Percentiles rank a stretch among this genome's conserved stretches.
phyloP scores from a whole-genome alignment of 306 rosid species.

The Quercus variabilis region DNA sequence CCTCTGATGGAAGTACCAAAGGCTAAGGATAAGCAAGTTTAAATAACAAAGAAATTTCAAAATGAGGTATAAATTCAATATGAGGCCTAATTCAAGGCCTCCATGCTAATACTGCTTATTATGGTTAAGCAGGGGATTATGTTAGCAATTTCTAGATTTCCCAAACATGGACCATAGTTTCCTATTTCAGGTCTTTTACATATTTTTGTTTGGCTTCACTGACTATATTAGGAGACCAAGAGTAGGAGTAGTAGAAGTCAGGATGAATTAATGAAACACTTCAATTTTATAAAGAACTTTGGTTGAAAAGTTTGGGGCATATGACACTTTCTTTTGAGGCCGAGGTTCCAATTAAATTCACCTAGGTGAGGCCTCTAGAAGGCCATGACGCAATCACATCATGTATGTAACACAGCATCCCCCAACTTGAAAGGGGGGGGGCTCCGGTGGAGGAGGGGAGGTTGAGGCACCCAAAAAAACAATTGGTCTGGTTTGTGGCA shows the following conservation, averaged over 20 bases:
- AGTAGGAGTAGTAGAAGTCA: background rate
- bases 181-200: background rate
- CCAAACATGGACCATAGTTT: background rate
- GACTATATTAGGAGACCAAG: background rate
- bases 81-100: background rate
- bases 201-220: background rate
- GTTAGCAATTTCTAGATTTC: too few relatives aligned
- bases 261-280: background rate
- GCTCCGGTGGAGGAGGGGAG: too few relatives aligned
- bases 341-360: background rate
- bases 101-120: background rate
- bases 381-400: background rate
- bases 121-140: too few relatives aligned
- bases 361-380: background rate
- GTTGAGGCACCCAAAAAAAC: background rate
- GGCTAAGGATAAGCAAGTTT: background rate
- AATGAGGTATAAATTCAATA: background rate
- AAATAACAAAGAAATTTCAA: background rate
- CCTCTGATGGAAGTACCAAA: background rate
- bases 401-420: too few relatives aligned
- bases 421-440: too few relatives aligned
- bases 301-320: background rate
- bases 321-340: background rate
- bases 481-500: background rate
- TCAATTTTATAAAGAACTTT: background rate